Evolutionary conservation across 192 early-diverging fungal species (phyloP).

Genomic region (Geosiphon pyriformis): DNA sequence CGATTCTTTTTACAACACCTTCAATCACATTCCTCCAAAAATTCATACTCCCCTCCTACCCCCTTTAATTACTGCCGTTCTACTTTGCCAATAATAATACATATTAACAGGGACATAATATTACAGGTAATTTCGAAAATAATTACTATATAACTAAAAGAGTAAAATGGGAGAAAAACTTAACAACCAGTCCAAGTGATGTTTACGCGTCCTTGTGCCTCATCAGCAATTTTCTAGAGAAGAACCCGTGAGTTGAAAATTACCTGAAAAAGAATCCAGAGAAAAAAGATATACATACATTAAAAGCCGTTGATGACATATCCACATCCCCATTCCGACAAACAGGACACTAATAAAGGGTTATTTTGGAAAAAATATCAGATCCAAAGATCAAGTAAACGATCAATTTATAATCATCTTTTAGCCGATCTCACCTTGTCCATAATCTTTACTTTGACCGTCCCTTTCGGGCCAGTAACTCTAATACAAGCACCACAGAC

Average conservation of each 20-base stretch:
- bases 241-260: no score
- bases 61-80: no score
- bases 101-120: no score
- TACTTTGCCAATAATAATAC: no score
- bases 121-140: no score
- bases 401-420: not conserved
- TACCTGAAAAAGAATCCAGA: not conserved
- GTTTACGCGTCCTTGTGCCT: slow-evolving; percentile 28
- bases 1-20: no score
- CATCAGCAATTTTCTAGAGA: slow-evolving; percentile 28
- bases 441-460: slow-evolving; percentile 42
- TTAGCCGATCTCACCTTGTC: slow-evolving; percentile 43
- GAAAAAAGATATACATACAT: not conserved
- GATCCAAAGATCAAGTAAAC: no score
- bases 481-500: slow-evolving; percentile 48
- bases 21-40: no score
- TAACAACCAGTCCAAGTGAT: slow-evolving; percentile 34
- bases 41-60: no score
- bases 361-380: no score
- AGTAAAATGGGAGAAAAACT: no score
- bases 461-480: slow-evolving; percentile 46
- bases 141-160: no score
- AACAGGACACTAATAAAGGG: slow-evolving; percentile 35
- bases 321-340: slow-evolving; percentile 37
- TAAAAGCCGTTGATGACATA: slow-evolving; percentile 32